Evolutionary conservation across 164 flowering plant species (phyloP).

Genomic region (Liquidambar formosana): DNA sequence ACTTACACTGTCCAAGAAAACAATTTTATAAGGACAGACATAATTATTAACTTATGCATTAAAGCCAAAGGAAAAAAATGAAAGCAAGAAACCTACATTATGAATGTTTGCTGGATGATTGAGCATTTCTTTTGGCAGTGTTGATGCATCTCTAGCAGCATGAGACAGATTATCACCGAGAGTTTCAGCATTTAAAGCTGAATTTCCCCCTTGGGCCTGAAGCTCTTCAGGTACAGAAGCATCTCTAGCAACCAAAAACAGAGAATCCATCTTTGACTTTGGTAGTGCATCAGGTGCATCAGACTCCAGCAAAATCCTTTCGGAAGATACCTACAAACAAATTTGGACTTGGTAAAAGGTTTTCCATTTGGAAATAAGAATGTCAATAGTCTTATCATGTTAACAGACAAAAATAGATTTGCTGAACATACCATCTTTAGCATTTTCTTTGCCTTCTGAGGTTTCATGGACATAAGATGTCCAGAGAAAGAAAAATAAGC

Average conservation of each 20-base stretch:
- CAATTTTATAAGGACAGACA: too few species aligned
- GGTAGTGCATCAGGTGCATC: constrained; percentile 98
- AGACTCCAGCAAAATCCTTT: constrained; percentile 75
- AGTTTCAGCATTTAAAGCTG: constrained; percentile 16
- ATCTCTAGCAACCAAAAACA: constrained; percentile 56
- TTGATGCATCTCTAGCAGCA: constrained; percentile 24
- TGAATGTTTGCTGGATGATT: constrained; percentile 93
- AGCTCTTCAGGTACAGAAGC: constrained; percentile 31
- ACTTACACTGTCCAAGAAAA: too few species aligned
- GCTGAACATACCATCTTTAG: constrained; percentile 51
- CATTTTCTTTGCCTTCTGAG: constrained; percentile 81
- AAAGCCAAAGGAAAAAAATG: background rate
- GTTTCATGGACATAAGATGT: constrained; percentile 68
- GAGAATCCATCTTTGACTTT: constrained; percentile 34
- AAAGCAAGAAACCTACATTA: constrained; percentile 30
- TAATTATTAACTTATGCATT: too few species aligned
- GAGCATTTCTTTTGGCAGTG: constrained; percentile 49
- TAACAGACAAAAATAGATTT: background rate
- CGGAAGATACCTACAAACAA: constrained; percentile 61
- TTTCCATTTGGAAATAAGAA: background rate
- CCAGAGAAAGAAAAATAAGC: constrained; percentile 99
- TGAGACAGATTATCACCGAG: constrained; percentile 10
- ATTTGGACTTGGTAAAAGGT: background rate
- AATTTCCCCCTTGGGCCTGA: constrained; percentile 21
- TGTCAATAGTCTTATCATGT: background rate